Conservation (phyloP, 768 basidiomycete genomes). For the Amanita inopinata region DNA sequence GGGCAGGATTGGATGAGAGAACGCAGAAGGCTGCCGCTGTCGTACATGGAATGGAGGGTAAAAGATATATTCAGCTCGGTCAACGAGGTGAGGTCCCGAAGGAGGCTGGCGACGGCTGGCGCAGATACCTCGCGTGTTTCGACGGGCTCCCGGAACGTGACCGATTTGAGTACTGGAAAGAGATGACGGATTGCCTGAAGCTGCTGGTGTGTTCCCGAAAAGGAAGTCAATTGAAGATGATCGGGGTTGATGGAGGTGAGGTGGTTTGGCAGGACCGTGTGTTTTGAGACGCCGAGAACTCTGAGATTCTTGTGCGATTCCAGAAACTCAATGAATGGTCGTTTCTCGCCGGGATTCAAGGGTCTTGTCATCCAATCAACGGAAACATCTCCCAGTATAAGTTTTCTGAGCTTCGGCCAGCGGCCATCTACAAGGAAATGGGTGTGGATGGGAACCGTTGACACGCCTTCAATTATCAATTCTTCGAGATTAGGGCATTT, state of each 20-base stretch:
- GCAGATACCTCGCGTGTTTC: conserved; percentile 60
- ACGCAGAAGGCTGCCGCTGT: conserved; percentile 60
- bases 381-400: conserved; percentile 57
- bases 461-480: conserved; percentile 45
- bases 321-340: conserved; percentile 58
- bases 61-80: conserved; percentile 56
- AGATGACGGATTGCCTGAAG: conserved; percentile 50
- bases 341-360: conserved; percentile 31
- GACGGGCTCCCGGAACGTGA: conserved; percentile 58
- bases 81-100: conserved; percentile 46
- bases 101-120: conserved; percentile 47
- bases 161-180: conserved; percentile 38
- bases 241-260: conserved; percentile 37
- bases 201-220: conserved; percentile 60
- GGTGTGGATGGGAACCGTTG: conserved; percentile 44
- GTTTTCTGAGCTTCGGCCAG: conserved; percentile 56
- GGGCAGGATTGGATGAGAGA: conserved; percentile 61
- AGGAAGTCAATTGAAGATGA: conserved; percentile 45
- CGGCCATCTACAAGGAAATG: conserved; percentile 46
- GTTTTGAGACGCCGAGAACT: conserved; percentile 40
- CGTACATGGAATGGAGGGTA: conserved; percentile 63
- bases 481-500: conserved; percentile 60
- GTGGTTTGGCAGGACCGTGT: conserved; percentile 43
- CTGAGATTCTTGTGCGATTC: conserved; percentile 51
- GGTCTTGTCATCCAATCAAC: conserved; percentile 41